Evolutionary conservation across 2,329 filamentous ascomycete species (phyloP), one percentile per base, ranked within the genome.

Genomic region (Aspergillus glaucus): DNA sequence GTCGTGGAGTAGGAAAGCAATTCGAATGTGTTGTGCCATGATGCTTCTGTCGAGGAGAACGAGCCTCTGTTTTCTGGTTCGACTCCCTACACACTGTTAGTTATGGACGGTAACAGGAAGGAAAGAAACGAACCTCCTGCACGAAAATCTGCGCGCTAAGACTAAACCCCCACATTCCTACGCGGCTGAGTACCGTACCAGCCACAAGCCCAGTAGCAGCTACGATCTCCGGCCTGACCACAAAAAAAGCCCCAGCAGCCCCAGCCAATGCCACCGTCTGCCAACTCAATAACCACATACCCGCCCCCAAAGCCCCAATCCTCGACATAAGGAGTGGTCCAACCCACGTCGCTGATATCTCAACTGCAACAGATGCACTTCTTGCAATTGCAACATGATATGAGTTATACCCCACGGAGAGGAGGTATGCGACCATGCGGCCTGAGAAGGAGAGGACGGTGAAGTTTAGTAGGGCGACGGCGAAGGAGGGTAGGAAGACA

Each of bases 21-120:
- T 62, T 87, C 84, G 52, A 86, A 87, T 0, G 77, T 50, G 50
- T 82, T 87, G 59, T 88, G 84, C 40, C 80, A 75, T 0, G 79
- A 75, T 1, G 80, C 76, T 63, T 88, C 85, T n/a, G 79, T 74
- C 0, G 82, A 72, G 0, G 84, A 86, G 55, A 88, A 88, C 0
- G 74, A 68, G 1, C 84, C 85, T 19, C 85, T 77, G 34, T 72
- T 62, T 7, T 71, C 67, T 2, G 69, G 63, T 45, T 79, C 74
- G 22, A 83, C 77, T 42, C 78, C 76, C 77, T 79, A 43, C 28
- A 15, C 9, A 10, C 8, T 24, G 15, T 43, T 43, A 43, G 19
- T 22, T n/a, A 43, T 9, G 41, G 12, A 26, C 17, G n/a, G 14
- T 24, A n/a, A 15, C 8, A 15, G 19, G 7, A 9, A 26, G 22